These are phyloP conservation scores for Penicillium daleae DNA, from an alignment of 495 filamentous ascomycete species.

Conservation along the genomic window DNA sequence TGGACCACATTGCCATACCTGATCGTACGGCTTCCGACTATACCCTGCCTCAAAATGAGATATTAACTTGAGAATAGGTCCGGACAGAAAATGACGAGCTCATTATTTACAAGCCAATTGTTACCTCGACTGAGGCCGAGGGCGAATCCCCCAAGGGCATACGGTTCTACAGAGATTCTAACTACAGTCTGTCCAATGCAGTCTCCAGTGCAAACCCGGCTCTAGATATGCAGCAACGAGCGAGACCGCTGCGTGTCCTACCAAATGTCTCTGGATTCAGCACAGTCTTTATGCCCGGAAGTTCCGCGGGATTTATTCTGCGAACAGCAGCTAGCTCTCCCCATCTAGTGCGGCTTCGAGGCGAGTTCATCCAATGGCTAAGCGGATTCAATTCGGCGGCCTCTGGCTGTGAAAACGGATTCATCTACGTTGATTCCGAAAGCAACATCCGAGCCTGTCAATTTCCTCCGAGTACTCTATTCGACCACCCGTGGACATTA, in stretches of 20 bases:
- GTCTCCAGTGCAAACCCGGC: constrained; percentile 33
- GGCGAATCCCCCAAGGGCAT: constrained; percentile 49
- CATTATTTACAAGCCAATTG: constrained; percentile 83
- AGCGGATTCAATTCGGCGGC: constrained; percentile 65
- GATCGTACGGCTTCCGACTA: constrained; percentile 58
- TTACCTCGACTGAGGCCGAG: constrained; percentile 33
- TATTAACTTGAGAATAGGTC: constrained; percentile 51
- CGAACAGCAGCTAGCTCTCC: constrained; percentile 76
- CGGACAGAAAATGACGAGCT: constrained; percentile 81
- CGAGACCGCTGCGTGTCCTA: constrained; percentile 61
- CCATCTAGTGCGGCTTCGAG: constrained; percentile 70
- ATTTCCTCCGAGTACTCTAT: constrained; percentile 64
- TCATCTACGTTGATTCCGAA: constrained; percentile 73
- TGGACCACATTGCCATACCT: constrained; percentile 73
- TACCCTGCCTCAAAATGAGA: neutral
- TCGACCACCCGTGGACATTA: constrained; percentile 71
- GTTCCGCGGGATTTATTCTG: constrained; percentile 76
- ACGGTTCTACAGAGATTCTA: constrained; percentile 78
- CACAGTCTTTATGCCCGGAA: constrained; percentile 78
- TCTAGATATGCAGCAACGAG: constrained; percentile 44
- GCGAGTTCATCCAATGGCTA: constrained; percentile 64
- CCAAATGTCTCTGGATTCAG: constrained; percentile 73
- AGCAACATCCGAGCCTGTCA: constrained; percentile 68
- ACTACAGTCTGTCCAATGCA: constrained; percentile 57
- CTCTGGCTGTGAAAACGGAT: constrained; percentile 74